Evolutionary conservation across 2,329 filamentous ascomycete genomes (phyloP), one percentile per base, ranked within the genome.

Genomic region (Incumbomyces lentus): DNA sequence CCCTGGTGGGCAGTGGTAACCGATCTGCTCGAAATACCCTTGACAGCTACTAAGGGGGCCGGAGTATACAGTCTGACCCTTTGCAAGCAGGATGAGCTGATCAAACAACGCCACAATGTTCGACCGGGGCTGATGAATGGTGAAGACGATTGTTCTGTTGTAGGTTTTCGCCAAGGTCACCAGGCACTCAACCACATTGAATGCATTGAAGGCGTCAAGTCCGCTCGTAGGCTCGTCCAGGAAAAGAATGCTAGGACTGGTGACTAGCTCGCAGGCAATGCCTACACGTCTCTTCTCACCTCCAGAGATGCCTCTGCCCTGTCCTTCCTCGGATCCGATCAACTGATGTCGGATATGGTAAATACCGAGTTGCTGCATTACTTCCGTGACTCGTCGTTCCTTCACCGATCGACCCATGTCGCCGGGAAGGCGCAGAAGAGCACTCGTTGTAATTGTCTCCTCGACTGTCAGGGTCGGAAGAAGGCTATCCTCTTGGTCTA

Each of bases 31-130:
- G 58, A 98, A 98, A 62, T 95, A 98, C 16, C 78, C 72, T 63
- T 98, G 92, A 61, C 92, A 98, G 54, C 81, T 81, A 1, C 78
- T 72, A 62, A 96, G 94, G 1, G 87, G 86, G 0, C 92, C 92
- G 2, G 92, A 96, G 64, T 93, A 98, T 6, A 98, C 92, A 1
- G 86, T 84, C 58, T 82, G 82, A 19, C 92, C 92, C 55, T 87
- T 82, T 2, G 92, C 92, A 36, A 98, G 73, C 12, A 98, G 78
- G 45, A 98, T 75, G n/a, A 98, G 74, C 47, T 90, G 81, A 62
- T 98, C 92, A 61, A 98, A 98, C 2, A 98, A 75, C 8, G 92
- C 92, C 17, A 96, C 92, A 59, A 98, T 98, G 65, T 98, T 98
- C 10, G 92, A 98, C 55, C 93, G 80, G 32, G 92, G 92, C 60